Base-by-base conservation (phyloP, 2,329 filamentous ascomycete genomes). In the Uncinocarpus reesii region DNA sequence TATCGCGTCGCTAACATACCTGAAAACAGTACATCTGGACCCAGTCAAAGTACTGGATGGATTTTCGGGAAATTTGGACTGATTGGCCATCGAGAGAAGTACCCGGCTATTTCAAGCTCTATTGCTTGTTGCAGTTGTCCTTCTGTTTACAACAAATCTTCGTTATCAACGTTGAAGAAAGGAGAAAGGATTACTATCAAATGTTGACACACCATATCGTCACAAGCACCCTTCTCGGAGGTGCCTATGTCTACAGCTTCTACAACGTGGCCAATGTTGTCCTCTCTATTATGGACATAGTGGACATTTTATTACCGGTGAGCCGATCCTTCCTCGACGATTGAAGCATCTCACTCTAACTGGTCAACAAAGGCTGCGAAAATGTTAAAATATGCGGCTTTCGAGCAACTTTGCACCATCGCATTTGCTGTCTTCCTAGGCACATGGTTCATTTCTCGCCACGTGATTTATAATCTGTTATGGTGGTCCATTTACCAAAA, bases 201-300 rank as follows among this genome's bases (percentile, higher is more conserved):
- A 96, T 96, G 92, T 80, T 96, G 57, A 83, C 80, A 15, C 92
- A 96, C 66, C 92, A 98, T 69, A 78, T 95, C 62, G 81, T 96
- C 63, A 98, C 92, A 16, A 86, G 82, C 60, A 72, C 74, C 4
- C 79, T 98, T 37, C 81, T 98, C 55, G 80, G 81, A 49, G 77
- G 81, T 26, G 90, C 84, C 55, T 96, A 96, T 65, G 78, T 81
- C 56, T 95, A 93, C 64, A 82, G 90, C 61, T 81, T 87, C 62
- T 93, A 84, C 49, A 83, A 85, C 40, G 86, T 95, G 23, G 90
- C 87, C 47, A 92, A 89, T 60, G 76, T 94, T 41, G 87, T 96
- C 52, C 72, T 98, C 43, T 83, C 87, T 47, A 76, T 94, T 55
- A 95, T 96, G 88, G 92, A 98, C 61, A 75, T 94, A 45, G 86